Evolutionary conservation across 352 stramenopile species (phyloP).

Genomic region (Thraustochytrium striatum): DNA sequence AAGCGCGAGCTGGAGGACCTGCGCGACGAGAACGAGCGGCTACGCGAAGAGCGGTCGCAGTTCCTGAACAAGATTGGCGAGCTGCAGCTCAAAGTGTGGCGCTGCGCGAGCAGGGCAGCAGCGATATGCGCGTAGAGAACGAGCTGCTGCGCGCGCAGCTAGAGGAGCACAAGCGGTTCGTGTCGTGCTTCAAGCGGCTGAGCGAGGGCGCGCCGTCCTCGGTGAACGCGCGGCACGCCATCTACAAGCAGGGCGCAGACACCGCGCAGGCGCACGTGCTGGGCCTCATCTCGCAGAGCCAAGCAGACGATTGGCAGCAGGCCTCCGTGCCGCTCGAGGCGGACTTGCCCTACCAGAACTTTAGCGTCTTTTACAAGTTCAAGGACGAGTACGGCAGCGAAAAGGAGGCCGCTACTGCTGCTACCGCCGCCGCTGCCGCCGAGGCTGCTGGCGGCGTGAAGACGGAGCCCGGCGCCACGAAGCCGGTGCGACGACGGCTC

Average conservation of each 20-base stretch:
- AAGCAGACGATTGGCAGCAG: conserved; percentile 43
- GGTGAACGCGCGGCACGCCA: conserved; percentile 40
- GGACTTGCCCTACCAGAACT: conserved; percentile 44
- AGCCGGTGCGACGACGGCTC: conserved; percentile 6
- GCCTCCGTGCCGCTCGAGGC: conserved; percentile 45
- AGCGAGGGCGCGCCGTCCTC: conserved; percentile 35
- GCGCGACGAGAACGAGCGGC: conserved; percentile 46
- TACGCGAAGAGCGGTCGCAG: conserved; percentile 45
- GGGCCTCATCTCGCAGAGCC: conserved; percentile 34
- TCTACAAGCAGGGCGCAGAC: conserved; percentile 45
- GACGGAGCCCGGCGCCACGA: background rate
- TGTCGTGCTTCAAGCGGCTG: conserved; percentile 41
- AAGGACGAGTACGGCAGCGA: conserved; percentile 34
- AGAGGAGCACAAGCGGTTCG: conserved; percentile 45
- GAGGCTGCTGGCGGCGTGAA: too few species aligned
- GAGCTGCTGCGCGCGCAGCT: conserved; percentile 44
- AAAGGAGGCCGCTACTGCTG: too few species aligned
- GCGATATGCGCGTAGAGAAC: conserved; percentile 46
- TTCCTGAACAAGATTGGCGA: conserved; percentile 48
- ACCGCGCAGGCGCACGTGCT: conserved; percentile 45
- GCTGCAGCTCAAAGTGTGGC: conserved; percentile 45
- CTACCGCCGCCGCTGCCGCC: too few species aligned
- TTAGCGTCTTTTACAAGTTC: conserved; percentile 50
- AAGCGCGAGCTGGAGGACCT: conserved; percentile 49
- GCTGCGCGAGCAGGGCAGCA: conserved; percentile 28